These are phyloP conservation scores for Penicillium desertorum DNA, from an alignment of 495 filamentous ascomycete species.

Conservation along the genomic window DNA sequence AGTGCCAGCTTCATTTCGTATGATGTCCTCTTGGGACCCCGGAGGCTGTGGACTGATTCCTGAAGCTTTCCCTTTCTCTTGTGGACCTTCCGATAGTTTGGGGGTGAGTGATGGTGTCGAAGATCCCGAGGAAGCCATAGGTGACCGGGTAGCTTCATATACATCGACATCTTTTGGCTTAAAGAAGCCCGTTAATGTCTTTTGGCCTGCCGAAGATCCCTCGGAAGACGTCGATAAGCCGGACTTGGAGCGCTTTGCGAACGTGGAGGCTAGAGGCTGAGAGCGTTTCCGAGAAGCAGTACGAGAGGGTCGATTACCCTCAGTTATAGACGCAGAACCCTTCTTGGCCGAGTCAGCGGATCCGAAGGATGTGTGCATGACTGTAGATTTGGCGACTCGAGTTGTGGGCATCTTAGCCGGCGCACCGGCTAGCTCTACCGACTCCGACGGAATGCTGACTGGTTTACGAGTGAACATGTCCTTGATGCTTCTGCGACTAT, in stretches of 20 bases:
- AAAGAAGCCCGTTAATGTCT: slow-evolving; percentile 82
- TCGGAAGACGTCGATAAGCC: slow-evolving; percentile 18
- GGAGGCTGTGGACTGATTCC: neutral
- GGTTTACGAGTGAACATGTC: slow-evolving; percentile 82
- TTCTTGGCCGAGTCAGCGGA: neutral
- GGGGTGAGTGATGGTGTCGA: neutral
- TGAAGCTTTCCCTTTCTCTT: neutral
- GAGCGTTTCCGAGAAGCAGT: slow-evolving; percentile 34
- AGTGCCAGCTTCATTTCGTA: neutral
- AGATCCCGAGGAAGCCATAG: neutral
- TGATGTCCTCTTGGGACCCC: neutral
- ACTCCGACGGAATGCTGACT: slow-evolving; percentile 8
- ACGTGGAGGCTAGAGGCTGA: slow-evolving; percentile 14
- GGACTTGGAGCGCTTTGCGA: slow-evolving; percentile 52
- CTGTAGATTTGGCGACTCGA: neutral
- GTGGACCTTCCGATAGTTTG: neutral
- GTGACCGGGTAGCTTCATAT: neutral
- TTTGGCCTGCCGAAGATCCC: slow-evolving; percentile 56
- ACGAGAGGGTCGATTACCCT: slow-evolving; percentile 13
- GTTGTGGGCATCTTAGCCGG: slow-evolving; percentile 1
- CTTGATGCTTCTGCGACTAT: slow-evolving; percentile 78
- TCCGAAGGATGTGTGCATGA: neutral
- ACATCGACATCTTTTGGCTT: slow-evolving; percentile 42
- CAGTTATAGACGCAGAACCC: neutral
- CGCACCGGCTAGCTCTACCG: neutral